Conservation (phyloP, 129 eudicot genomes). For the Erigeron canadensis region DNA sequence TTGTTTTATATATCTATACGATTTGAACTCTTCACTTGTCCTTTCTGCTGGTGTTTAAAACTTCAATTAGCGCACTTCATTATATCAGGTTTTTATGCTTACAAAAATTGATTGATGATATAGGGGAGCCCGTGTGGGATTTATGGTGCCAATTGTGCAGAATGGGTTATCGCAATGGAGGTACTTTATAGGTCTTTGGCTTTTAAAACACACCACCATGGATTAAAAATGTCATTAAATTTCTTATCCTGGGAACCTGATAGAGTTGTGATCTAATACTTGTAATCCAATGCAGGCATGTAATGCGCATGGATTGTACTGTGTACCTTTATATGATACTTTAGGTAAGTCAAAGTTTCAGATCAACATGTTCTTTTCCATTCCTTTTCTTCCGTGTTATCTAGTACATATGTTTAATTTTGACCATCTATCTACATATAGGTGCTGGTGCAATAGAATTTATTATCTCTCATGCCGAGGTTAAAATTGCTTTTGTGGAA, state of each 20-base stretch:
- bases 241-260: not conserved
- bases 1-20: not conserved
- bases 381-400: not conserved
- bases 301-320: constrained; percentile 88
- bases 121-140: constrained; percentile 92
- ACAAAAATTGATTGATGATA: constrained; percentile 22
- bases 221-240: not conserved
- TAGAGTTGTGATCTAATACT: constrained; percentile 22
- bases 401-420: not conserved
- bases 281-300: constrained; percentile 70
- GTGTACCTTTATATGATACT: constrained; percentile 91
- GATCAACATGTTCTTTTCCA: not conserved
- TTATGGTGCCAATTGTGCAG: constrained; percentile 85
- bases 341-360: constrained; percentile 49
- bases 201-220: not conserved
- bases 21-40: not conserved
- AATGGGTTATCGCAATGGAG: constrained; percentile 98
- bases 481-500: constrained; percentile 77
- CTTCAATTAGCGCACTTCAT: not conserved
- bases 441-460: constrained; percentile 96
- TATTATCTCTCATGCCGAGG: constrained; percentile 90
- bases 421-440: constrained; percentile 29
- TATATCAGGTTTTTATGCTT: not conserved
- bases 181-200: constrained; percentile 29
- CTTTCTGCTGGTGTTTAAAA: not conserved